These are phyloP conservation scores for Zoysia japonica DNA, from an alignment of 176 grass and related monocot species.

Conservation along the genomic window DNA sequence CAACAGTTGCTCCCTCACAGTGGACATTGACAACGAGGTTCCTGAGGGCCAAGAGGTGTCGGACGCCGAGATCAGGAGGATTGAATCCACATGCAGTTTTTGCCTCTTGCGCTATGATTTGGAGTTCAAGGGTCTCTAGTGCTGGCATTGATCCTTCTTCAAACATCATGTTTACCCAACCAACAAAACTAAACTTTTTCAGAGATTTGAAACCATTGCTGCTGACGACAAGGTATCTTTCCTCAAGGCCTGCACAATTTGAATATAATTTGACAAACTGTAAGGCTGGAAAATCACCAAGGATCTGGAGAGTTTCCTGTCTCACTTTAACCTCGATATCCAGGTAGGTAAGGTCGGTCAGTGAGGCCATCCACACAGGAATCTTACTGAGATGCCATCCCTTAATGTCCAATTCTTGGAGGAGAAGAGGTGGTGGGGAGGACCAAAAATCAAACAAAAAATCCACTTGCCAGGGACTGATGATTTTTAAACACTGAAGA, in stretches of 20 bases:
- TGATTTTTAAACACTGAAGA: conserved; percentile 30
- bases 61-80: conserved; percentile 28
- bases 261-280: conserved; percentile 26
- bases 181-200: conserved; percentile 29
- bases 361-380: conserved; percentile 41
- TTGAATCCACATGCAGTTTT: background rate
- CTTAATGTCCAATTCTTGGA: conserved; percentile 34
- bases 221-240: background rate
- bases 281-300: conserved; percentile 33
- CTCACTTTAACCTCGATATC: conserved; percentile 29
- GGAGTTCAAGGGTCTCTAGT: conserved; percentile 39
- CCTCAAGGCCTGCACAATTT: background rate
- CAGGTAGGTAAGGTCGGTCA: conserved; percentile 28
- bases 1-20: conserved; percentile 19
- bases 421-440: conserved; percentile 33
- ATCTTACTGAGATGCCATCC: conserved; percentile 32
- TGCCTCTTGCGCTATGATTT: conserved; percentile 22
- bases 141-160: conserved; percentile 38
- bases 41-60: conserved; percentile 30
- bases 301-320: conserved; percentile 26
- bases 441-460: conserved; percentile 45
- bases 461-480: conserved; percentile 40
- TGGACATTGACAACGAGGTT: conserved; percentile 9
- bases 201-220: conserved; percentile 25
- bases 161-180: conserved; percentile 28